phyloP scores from a whole-genome alignment of 805 yeast genomes.

The Barnettozyma vustinii region DNA sequence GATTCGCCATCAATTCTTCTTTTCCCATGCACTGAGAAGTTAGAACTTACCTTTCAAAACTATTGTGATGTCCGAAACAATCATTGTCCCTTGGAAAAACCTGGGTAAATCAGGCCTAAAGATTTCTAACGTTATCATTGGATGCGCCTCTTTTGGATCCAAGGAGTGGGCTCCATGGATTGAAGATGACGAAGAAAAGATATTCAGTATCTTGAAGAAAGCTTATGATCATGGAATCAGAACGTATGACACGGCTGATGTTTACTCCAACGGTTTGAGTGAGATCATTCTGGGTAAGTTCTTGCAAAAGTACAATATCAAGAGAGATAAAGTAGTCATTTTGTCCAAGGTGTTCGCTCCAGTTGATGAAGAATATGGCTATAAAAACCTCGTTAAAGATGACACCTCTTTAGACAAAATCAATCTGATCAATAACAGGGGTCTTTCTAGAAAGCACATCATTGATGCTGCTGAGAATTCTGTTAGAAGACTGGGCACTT shows the following conservation, averaged over 20 bases:
- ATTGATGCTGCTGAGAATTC: slow-evolving; percentile 30
- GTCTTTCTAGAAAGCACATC: slow-evolving; percentile 38
- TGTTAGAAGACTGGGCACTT: slow-evolving; percentile 43
- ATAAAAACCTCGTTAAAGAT: slow-evolving; percentile 26
- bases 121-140: slow-evolving; percentile 43
- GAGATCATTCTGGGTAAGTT: slow-evolving; percentile 39
- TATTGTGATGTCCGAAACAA: neutral
- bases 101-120: slow-evolving; percentile 43
- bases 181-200: slow-evolving; percentile 38
- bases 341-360: neutral
- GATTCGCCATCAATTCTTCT: too few relatives aligned
- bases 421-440: slow-evolving; percentile 30
- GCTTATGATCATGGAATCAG: slow-evolving; percentile 42
- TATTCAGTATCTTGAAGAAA: slow-evolving; percentile 37
- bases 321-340: slow-evolving; percentile 33
- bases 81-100: slow-evolving; percentile 11
- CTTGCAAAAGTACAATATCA: slow-evolving; percentile 41
- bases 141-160: slow-evolving; percentile 47
- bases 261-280: slow-evolving; percentile 27
- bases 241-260: slow-evolving; percentile 48
- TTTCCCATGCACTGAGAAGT: too few relatives aligned
- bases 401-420: neutral
- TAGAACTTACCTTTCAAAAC: too few relatives aligned
- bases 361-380: neutral
- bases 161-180: slow-evolving; percentile 40